Conservation (phyloP, 2,329 filamentous ascomycete species). For the Phaeosphaeria sp. region DNA sequence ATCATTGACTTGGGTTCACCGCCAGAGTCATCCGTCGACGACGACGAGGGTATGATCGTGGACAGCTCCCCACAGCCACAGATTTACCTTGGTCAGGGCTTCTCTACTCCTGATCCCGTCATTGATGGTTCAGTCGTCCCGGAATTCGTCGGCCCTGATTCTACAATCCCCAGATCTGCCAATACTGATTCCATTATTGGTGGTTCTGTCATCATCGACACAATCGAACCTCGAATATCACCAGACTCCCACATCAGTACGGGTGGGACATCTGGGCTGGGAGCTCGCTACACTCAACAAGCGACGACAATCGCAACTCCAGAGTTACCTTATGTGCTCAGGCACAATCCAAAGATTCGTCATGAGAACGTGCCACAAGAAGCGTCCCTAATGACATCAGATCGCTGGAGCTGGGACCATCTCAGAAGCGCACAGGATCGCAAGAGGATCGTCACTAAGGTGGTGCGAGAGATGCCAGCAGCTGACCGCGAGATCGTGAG, state of each 20-base stretch:
- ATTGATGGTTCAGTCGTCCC: not conserved
- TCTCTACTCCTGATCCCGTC: constrained; percentile 1
- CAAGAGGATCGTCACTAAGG: constrained; percentile 53
- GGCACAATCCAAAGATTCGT: not conserved
- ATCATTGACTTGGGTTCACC: constrained; percentile 30
- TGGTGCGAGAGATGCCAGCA: constrained; percentile 43
- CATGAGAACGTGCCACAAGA: constrained; percentile 28
- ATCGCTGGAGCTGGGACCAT: constrained; percentile 42
- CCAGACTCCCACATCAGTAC: constrained; percentile 1
- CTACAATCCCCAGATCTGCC: no score
- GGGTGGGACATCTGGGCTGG: no score
- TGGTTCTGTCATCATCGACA: not conserved
- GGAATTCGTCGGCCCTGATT: not conserved
- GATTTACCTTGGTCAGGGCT: not conserved
- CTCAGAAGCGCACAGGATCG: constrained; percentile 51
- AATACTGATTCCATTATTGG: no score
- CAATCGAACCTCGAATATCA: no score
- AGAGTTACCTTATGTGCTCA: no score
- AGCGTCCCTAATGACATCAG: constrained; percentile 34
- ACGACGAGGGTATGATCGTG: not conserved
- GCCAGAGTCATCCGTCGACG: constrained; percentile 12
- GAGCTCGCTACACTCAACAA: no score
- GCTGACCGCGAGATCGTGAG: constrained; percentile 30
- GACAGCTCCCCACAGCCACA: not conserved
- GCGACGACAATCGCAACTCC: no score